Conservation (phyloP, 1,139 yeast species). For the Lodderomyces orthopsilosis region DNA sequence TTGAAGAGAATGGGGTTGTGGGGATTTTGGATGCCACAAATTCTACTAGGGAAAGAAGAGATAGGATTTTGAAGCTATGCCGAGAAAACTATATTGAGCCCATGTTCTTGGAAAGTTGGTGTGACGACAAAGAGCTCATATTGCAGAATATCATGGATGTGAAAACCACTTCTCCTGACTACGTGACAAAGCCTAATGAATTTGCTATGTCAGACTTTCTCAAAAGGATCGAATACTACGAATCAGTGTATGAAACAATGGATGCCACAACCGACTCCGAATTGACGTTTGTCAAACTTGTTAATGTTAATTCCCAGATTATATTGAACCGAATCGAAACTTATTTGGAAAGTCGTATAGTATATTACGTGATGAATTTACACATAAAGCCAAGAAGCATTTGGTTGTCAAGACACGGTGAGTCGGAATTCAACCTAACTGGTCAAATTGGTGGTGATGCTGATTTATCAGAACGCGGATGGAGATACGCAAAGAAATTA, state of each 20-base stretch:
- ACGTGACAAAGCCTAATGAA: constrained; percentile 67
- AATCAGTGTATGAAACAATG: constrained; percentile 72
- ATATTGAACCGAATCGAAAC: constrained; percentile 84
- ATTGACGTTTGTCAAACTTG: constrained; percentile 78
- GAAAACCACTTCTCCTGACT: constrained; percentile 85
- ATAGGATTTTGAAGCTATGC: constrained; percentile 61
- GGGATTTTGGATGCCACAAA: constrained; percentile 90
- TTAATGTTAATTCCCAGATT: constrained; percentile 85
- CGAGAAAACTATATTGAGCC: constrained; percentile 74
- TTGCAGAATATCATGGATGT: constrained; percentile 81
- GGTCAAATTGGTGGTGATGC: constrained; percentile 98
- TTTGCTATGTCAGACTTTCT: constrained; percentile 70
- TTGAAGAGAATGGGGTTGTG: constrained; percentile 76
- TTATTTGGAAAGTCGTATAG: constrained; percentile 88
- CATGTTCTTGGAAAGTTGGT: constrained; percentile 87
- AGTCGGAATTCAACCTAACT: constrained; percentile 84
- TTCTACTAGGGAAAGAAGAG: constrained; percentile 68
- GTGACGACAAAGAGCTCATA: constrained; percentile 78
- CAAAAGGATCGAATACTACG: constrained; percentile 70
- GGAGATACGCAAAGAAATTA: constrained; percentile 76
- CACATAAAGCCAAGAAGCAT: constrained; percentile 90
- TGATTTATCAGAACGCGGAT: constrained; percentile 78
- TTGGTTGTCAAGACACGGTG: constrained; percentile 95
- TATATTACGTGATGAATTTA: constrained; percentile 91
- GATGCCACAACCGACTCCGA: constrained; percentile 55